Evolutionary conservation across 2,329 filamentous ascomycete genomes (phyloP).

Genomic region (Ceratocystiopsis sp.): DNA sequence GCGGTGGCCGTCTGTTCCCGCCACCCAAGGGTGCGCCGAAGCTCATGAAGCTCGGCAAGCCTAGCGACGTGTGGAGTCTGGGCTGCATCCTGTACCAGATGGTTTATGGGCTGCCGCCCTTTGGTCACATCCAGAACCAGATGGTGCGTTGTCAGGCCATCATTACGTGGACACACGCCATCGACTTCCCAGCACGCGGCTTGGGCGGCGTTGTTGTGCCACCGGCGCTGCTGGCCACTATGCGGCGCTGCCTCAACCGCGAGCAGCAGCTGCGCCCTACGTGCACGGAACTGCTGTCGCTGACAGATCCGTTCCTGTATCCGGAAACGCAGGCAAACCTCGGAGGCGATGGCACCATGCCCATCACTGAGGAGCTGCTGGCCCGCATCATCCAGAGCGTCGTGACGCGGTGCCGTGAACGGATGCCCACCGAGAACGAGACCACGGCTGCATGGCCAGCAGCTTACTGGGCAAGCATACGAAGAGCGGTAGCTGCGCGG

Average conservation of each 20-base stretch:
- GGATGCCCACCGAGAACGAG: constrained; percentile 41
- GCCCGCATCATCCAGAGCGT: constrained; percentile 46
- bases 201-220: constrained; percentile 48
- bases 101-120: constrained; percentile 92
- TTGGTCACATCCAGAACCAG: constrained; percentile 77
- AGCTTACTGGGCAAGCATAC: constrained; percentile 44
- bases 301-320: constrained; percentile 45
- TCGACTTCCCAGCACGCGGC: constrained; percentile 54
- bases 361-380: constrained; percentile 45
- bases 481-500: constrained; percentile 27
- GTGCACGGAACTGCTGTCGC: constrained; percentile 41
- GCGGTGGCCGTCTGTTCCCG: constrained; percentile 14
- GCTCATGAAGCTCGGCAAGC: constrained; percentile 89
- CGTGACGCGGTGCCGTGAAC: constrained; percentile 38
- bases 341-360: constrained; percentile 23
- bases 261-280: constrained; percentile 47
- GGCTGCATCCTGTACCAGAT: constrained; percentile 97
- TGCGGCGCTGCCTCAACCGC: constrained; percentile 45
- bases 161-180: constrained; percentile 57
- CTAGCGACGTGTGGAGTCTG: constrained; percentile 88
- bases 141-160: constrained; percentile 78
- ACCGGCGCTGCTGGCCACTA: constrained; percentile 38
- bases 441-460: constrained; percentile 37
- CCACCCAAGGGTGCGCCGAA: constrained; percentile 37
- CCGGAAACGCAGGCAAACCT: constrained; percentile 26